Conservation (phyloP, 2,329 filamentous ascomycete species). For the Ophiostoma himal-ulmi region DNA sequence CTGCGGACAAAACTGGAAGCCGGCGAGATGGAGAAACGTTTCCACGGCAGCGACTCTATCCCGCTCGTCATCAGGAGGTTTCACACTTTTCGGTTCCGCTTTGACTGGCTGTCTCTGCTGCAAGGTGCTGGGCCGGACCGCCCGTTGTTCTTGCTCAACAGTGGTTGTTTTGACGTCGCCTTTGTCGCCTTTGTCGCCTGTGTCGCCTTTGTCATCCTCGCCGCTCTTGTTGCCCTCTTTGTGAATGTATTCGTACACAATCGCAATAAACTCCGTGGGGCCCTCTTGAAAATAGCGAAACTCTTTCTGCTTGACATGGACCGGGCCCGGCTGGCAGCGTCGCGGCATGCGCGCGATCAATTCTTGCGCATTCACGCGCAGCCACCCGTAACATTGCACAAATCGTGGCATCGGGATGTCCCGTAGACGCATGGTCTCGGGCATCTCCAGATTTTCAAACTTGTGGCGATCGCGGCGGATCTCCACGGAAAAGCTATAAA, state of each 20-base stretch:
- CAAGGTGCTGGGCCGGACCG: conserved; percentile 5
- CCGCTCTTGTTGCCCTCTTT: neutral
- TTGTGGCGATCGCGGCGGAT: conserved; percentile 1
- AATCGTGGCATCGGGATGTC: conserved; percentile 4
- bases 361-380: neutral
- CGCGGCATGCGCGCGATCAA: conserved; percentile 5
- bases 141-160: neutral
- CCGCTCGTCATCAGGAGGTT: neutral
- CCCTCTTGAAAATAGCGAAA: neutral
- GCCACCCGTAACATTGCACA: neutral
- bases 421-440: conserved; percentile 4
- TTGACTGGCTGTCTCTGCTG: conserved; percentile 2
- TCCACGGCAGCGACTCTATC: neutral
- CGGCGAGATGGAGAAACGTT: conserved; percentile 2
- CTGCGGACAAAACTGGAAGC: conserved; percentile 8
- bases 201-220: neutral
- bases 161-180: neutral
- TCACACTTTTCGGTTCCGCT: neutral
- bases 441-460: neutral
- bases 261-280: conserved; percentile 4
- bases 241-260: conserved; percentile 5
- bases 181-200: neutral
- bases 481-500: conserved; percentile 5
- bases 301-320: neutral
- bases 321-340: neutral